Percentiles rank a stretch among this genome's conserved stretches.
Evolutionary conservation across 805 yeast species (phyloP).

Genomic region (Saccharomycopsis synnaedendra): DNA sequence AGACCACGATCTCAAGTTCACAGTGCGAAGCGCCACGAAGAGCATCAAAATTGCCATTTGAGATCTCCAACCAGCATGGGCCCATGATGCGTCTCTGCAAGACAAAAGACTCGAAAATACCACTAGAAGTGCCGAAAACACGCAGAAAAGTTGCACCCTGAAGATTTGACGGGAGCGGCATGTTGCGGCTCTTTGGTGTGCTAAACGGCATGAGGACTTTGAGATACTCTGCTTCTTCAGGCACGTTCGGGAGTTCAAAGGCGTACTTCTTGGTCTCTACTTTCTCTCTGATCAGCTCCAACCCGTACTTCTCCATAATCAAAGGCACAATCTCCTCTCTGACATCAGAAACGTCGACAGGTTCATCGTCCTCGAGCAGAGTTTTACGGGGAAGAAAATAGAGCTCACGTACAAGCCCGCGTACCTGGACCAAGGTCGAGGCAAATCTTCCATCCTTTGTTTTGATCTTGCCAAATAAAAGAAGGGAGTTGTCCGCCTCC

Average conservation of each 20-base stretch:
- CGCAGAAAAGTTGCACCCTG: constrained; percentile 68
- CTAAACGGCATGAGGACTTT: constrained; percentile 67
- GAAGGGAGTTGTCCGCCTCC: constrained; percentile 58
- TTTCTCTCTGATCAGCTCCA: constrained; percentile 54
- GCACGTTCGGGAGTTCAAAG: constrained; percentile 73
- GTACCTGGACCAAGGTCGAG: constrained; percentile 69
- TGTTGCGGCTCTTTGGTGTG: constrained; percentile 41
- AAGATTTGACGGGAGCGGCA: constrained; percentile 46
- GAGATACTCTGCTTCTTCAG: constrained; percentile 69
- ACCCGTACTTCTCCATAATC: constrained; percentile 49
- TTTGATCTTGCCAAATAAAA: constrained; percentile 72
- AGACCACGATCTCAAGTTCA: constrained; percentile 57
- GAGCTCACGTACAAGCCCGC: constrained; percentile 57
- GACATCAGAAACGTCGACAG: constrained; percentile 49
- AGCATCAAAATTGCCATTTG: constrained; percentile 46
- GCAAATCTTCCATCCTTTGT: constrained; percentile 41
- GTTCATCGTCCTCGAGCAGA: constrained; percentile 24
- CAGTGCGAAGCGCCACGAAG: constrained; percentile 68
- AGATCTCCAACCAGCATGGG: constrained; percentile 88
- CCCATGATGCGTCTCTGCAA: constrained; percentile 84
- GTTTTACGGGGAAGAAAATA: constrained; percentile 61
- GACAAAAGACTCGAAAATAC: constrained; percentile 77
- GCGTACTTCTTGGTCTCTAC: constrained; percentile 74
- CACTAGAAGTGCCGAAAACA: constrained; percentile 69
- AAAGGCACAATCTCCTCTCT: constrained; percentile 66